These are phyloP conservation scores for Agaricus sinodeliciosus DNA, from an alignment of 768 basidiomycete species.

Conservation along the genomic window DNA sequence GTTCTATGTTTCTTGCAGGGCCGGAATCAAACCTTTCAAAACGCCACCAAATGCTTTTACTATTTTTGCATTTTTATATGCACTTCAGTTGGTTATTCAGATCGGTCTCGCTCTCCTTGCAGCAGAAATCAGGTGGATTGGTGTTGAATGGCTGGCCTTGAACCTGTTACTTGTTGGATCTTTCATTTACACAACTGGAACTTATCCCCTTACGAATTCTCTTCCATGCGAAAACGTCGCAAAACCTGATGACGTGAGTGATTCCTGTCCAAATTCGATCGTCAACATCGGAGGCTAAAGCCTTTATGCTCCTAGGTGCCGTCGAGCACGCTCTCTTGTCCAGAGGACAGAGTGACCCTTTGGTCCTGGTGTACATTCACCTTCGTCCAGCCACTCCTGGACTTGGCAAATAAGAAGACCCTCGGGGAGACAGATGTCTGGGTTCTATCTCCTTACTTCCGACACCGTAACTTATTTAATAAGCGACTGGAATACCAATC, in stretches of 20 bases:
- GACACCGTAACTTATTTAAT: slow-evolving; percentile 58
- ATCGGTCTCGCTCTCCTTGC: slow-evolving; percentile 25
- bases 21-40: slow-evolving; percentile 32
- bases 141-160: slow-evolving; percentile 19
- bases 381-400: slow-evolving; percentile 57
- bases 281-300: not conserved
- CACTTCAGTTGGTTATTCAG: slow-evolving; percentile 28
- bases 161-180: slow-evolving; percentile 24
- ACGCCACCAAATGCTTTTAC: slow-evolving; percentile 51
- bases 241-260: slow-evolving; percentile 36
- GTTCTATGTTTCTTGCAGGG: slow-evolving; percentile 37
- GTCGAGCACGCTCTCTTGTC: slow-evolving; percentile 42
- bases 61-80: slow-evolving; percentile 31
- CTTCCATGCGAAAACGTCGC: slow-evolving; percentile 46
- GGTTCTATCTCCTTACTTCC: slow-evolving; percentile 61
- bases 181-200: slow-evolving; percentile 48
- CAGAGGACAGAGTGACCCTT: slow-evolving; percentile 58
- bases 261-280: not conserved
- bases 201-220: slow-evolving; percentile 42
- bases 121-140: slow-evolving; percentile 9
- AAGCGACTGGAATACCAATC: slow-evolving; percentile 52
- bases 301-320: slow-evolving; percentile 32
- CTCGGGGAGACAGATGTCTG: slow-evolving; percentile 50
- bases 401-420: slow-evolving; percentile 43
- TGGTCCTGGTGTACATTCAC: slow-evolving; percentile 64